Percentiles rank a stretch among this genome's conserved stretches.
phyloP scores from a whole-genome alignment of 2,329 filamentous ascomycete species.

The Sporothrix dimorphospora region DNA sequence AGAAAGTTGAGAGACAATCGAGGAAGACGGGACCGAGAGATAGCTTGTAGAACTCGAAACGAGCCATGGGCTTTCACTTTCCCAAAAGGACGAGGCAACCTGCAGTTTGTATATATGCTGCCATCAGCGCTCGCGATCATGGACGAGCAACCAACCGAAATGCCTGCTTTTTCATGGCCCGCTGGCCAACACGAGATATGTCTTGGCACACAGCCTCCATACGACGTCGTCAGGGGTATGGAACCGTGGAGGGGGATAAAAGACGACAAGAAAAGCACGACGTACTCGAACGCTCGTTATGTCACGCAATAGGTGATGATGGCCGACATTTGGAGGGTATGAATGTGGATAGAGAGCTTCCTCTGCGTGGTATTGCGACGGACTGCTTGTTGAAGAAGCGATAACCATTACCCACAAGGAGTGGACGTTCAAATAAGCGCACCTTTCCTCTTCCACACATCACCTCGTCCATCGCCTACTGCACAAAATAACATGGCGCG shows the following conservation, averaged over 20 bases:
- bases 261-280: not conserved
- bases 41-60: not conserved
- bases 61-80: not conserved
- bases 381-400: constrained; percentile 1
- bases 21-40: not conserved
- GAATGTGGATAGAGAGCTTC: not conserved
- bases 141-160: not conserved
- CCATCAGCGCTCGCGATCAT: not conserved
- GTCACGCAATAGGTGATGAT: not conserved
- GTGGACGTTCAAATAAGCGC: constrained; percentile 4
- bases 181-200: constrained; percentile 23
- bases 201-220: constrained; percentile 23
- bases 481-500: constrained; percentile 10
- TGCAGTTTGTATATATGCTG: not conserved
- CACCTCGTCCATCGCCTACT: not conserved
- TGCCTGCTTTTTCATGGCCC: not conserved
- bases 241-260: not conserved
- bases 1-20: not conserved
- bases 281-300: not conserved
- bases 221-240: constrained; percentile 1
- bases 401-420: not conserved
- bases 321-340: not conserved
- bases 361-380: not conserved
- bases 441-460: constrained; percentile 12
- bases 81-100: no score